Conservation (phyloP, 805 yeast species). For the Debaryomyces hansenii region DNA sequence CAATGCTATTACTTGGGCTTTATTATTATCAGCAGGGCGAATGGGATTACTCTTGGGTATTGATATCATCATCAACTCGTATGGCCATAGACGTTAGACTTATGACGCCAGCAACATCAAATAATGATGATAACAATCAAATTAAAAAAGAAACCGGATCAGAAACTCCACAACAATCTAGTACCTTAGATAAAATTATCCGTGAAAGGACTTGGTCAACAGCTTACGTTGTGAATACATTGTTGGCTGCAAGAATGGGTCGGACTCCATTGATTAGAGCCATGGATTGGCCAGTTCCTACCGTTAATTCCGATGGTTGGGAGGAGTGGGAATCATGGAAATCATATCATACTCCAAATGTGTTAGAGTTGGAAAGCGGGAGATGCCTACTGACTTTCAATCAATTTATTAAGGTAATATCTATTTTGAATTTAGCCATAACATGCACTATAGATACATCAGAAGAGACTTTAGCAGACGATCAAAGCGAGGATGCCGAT, state of each 20-base stretch:
- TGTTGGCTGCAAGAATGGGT: conserved; percentile 23
- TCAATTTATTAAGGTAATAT: conserved; percentile 13
- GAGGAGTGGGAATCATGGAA: conserved; percentile 27
- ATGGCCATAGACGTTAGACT: conserved; percentile 25
- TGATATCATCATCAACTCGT: conserved; percentile 19
- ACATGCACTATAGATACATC: conserved; percentile 18
- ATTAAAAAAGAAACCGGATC: conserved; percentile 3
- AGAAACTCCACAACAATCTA: background rate
- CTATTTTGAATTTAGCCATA: conserved; percentile 19
- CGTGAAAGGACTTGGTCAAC: conserved; percentile 26
- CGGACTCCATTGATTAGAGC: conserved; percentile 21
- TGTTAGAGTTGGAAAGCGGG: conserved; percentile 14
- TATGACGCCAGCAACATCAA: conserved; percentile 10
- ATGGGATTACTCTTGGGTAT: conserved; percentile 25
- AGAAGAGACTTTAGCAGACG: conserved; percentile 4
- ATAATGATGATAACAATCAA: conserved; percentile 2
- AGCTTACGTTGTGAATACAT: conserved; percentile 19
- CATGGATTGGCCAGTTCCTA: conserved; percentile 23
- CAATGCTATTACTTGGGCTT: conserved; percentile 19
- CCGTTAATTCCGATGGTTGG: conserved; percentile 21
- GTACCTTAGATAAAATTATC: conserved; percentile 12
- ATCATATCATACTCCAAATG: conserved; percentile 5
- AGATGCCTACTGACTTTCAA: conserved; percentile 21
- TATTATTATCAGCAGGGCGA: conserved; percentile 21
- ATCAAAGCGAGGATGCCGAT: background rate